phyloP scores from a whole-genome alignment of 306 rosid genomes.

The Carpinus viminea region DNA sequence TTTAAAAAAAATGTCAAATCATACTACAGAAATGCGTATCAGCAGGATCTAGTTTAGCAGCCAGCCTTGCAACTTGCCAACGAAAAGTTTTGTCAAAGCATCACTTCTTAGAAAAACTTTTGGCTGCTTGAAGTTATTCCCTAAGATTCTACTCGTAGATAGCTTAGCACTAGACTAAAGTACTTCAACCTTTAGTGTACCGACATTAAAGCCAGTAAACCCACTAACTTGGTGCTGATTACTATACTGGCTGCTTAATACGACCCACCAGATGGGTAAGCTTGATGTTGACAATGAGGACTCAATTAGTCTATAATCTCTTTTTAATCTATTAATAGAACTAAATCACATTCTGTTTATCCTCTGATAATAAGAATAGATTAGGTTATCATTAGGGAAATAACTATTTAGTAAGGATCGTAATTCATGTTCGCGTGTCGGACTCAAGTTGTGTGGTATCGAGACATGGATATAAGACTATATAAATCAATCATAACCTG shows the following conservation, averaged over 20 bases:
- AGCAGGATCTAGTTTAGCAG: slow-evolving; percentile 10
- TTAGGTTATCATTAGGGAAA: too few species aligned
- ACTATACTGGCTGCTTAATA: slow-evolving; percentile 34
- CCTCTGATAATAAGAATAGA: too few species aligned
- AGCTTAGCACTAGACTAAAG: neutral
- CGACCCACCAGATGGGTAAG: slow-evolving; percentile 21
- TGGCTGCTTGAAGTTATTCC: neutral
- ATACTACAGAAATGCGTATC: neutral
- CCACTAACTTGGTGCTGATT: slow-evolving; percentile 37
- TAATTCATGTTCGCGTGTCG: too few species aligned
- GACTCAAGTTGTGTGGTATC: too few species aligned
- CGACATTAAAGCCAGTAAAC: slow-evolving; percentile 23
- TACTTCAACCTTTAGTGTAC: slow-evolving; percentile 13
- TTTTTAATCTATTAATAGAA: neutral
- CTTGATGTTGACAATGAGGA: slow-evolving; percentile 22
- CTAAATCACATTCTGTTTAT: neutral
- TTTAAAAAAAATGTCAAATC: neutral
- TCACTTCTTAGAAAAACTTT: neutral
- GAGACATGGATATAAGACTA: too few species aligned
- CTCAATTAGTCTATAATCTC: neutral
- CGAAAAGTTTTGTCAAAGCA: neutral
- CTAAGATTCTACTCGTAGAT: slow-evolving; percentile 3
- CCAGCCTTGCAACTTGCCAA: slow-evolving; percentile 29
- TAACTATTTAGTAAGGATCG: too few species aligned
- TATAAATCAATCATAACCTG: too few species aligned